Conservation (phyloP, 805 yeast species). For the Hanseniaspora clermontiae region DNA sequence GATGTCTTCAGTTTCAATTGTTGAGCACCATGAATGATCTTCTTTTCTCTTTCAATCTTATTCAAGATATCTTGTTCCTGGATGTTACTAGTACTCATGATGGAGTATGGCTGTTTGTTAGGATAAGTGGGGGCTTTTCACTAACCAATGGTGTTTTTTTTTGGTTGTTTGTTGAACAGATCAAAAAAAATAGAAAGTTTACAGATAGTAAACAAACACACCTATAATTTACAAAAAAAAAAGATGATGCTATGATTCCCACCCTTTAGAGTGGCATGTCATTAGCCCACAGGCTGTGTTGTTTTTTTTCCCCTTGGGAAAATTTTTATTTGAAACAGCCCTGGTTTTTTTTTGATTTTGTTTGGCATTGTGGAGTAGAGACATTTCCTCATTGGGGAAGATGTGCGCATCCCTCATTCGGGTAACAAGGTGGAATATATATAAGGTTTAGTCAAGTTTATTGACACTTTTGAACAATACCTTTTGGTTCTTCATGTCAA, state of each 20-base stretch:
- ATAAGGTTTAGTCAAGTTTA: slow-evolving; percentile 14
- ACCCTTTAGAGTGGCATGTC: no score
- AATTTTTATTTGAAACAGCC: not conserved
- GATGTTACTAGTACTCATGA: not conserved
- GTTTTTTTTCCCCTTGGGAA: no score
- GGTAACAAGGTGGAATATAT: not conserved
- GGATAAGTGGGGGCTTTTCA: no score
- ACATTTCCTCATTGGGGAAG: not conserved
- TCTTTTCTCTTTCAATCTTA: slow-evolving; percentile 79
- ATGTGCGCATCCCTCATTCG: not conserved
- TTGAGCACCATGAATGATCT: slow-evolving; percentile 78
- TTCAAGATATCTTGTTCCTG: slow-evolving; percentile 52
- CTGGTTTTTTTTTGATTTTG: no score
- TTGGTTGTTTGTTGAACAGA: not conserved
- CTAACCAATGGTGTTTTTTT: not conserved
- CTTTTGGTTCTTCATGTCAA: slow-evolving; percentile 17
- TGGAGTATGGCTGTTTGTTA: not conserved
- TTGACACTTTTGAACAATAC: slow-evolving; percentile 20
- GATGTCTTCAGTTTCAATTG: slow-evolving; percentile 64
- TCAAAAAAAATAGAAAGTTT: no score
- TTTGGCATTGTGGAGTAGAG: no score
- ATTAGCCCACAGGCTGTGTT: no score
- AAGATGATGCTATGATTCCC: no score
- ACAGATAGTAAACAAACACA: not conserved
- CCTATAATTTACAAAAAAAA: not conserved